Conservation (phyloP, 2,329 filamentous ascomycete genomes). For the Monosporascus ibericus region DNA sequence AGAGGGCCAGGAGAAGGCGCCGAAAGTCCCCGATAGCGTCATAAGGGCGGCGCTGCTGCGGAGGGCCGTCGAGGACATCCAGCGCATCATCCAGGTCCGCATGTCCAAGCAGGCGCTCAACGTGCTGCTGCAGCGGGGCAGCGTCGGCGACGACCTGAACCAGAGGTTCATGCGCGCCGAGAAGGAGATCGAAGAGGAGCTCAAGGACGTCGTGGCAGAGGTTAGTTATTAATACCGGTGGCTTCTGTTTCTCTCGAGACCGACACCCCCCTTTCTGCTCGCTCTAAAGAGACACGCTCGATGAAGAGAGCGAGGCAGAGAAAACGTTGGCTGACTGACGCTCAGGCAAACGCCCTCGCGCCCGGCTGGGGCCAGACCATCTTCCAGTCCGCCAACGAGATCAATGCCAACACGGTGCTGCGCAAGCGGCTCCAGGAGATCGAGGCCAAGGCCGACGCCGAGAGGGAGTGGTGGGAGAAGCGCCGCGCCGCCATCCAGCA, state of each 20-base stretch:
- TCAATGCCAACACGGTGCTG: slow-evolving; percentile 75
- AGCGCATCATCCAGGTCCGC: slow-evolving; percentile 82
- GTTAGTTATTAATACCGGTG: slow-evolving; percentile 38
- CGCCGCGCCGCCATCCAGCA: slow-evolving; percentile 66
- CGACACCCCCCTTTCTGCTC: too few species aligned
- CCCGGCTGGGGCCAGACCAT: slow-evolving; percentile 90
- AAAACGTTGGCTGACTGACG: neutral
- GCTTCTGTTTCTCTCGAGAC: too few species aligned
- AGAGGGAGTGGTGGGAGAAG: slow-evolving; percentile 92
- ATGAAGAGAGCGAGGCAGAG: too few species aligned
- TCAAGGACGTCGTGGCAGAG: slow-evolving; percentile 90
- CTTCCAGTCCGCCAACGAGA: slow-evolving; percentile 97
- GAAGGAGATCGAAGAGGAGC: slow-evolving; percentile 95
- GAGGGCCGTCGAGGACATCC: slow-evolving; percentile 87
- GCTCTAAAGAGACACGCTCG: too few species aligned
- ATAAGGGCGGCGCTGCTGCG: slow-evolving; percentile 83
- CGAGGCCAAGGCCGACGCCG: slow-evolving; percentile 61
- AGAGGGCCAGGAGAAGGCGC: slow-evolving; percentile 58
- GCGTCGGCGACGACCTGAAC: slow-evolving; percentile 93
- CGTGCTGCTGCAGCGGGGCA: slow-evolving; percentile 77
- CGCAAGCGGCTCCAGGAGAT: slow-evolving; percentile 72
- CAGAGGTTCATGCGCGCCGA: slow-evolving; percentile 87
- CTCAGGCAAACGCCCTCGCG: slow-evolving; percentile 80
- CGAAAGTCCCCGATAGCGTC: slow-evolving; percentile 72
- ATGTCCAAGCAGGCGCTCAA: slow-evolving; percentile 83